These are phyloP conservation scores for Venturia effusa DNA, from an alignment of 2,329 filamentous ascomycete species.

Conservation along the genomic window DNA sequence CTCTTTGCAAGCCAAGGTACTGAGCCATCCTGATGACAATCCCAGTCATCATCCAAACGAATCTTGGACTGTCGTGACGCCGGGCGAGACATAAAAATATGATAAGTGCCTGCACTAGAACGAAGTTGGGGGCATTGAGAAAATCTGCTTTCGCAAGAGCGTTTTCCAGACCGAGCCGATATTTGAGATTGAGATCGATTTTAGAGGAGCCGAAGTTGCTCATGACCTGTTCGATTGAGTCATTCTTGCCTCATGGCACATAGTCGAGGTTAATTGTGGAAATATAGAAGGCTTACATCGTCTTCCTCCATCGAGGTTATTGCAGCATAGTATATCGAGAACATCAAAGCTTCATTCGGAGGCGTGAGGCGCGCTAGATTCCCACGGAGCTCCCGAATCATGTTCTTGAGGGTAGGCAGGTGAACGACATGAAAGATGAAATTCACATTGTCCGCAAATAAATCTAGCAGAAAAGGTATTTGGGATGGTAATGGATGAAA, in stretches of 20 bases:
- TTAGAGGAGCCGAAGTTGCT: constrained; percentile 34
- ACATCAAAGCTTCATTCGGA: constrained; percentile 42
- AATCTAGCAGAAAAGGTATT: constrained; percentile 41
- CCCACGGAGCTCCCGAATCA: constrained; percentile 27
- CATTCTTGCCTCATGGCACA: constrained; percentile 17
- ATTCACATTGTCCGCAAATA: constrained; percentile 44
- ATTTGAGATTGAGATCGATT: constrained; percentile 33
- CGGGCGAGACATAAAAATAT: constrained; percentile 42
- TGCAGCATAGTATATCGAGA: constrained; percentile 47
- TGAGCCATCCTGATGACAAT: constrained; percentile 50
- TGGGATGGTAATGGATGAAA: constrained; percentile 45
- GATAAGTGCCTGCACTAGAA: constrained; percentile 56
- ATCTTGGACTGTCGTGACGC: constrained; percentile 25
- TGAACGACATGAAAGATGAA: constrained; percentile 33
- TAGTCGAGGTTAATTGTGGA: background rate
- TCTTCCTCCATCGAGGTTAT: constrained; percentile 47
- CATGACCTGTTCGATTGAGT: constrained; percentile 33
- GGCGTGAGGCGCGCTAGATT: constrained; percentile 26
- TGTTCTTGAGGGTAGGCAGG: constrained; percentile 32
- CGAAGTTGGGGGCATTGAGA: constrained; percentile 53
- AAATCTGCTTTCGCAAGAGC: constrained; percentile 57
- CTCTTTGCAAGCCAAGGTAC: constrained; percentile 50
- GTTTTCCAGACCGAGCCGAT: constrained; percentile 49
- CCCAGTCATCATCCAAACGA: constrained; percentile 54
- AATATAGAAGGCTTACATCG: constrained; percentile 31